Evolutionary conservation across 2,329 filamentous ascomycete genomes (phyloP).

Genomic region (Colletotrichum musae): DNA sequence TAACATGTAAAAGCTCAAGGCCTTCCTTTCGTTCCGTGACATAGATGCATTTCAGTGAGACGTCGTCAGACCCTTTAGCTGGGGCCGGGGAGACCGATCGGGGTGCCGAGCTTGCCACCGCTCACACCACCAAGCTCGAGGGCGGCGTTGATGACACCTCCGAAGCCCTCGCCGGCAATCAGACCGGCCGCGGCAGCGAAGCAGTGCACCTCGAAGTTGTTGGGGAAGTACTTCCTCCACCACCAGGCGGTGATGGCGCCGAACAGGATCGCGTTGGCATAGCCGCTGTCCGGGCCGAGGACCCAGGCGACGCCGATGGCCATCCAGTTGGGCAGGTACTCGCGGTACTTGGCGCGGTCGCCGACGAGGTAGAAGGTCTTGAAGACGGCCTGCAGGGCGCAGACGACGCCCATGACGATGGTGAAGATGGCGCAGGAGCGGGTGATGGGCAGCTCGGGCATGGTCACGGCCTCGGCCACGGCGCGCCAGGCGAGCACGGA

Average conservation of each 20-base stretch:
- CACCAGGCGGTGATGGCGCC: slow-evolving; percentile 66
- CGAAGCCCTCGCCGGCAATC: slow-evolving; percentile 75
- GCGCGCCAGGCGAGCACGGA: slow-evolving; percentile 77
- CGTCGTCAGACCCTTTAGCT: too few species aligned
- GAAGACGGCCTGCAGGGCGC: slow-evolving; percentile 65
- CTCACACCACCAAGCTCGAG: slow-evolving; percentile 52
- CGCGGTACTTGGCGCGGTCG: slow-evolving; percentile 65
- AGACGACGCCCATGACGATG: slow-evolving; percentile 67
- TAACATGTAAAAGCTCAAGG: too few species aligned
- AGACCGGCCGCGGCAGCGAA: slow-evolving; percentile 73
- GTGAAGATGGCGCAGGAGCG: slow-evolving; percentile 68
- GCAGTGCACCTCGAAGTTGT: slow-evolving; percentile 68
- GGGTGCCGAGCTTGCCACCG: slow-evolving; percentile 35
- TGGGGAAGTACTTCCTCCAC: slow-evolving; percentile 68
- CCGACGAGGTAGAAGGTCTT: slow-evolving; percentile 69
- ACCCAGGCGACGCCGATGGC: slow-evolving; percentile 72
- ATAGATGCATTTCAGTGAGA: too few species aligned
- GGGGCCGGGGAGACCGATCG: slow-evolving; percentile 45
- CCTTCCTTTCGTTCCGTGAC: too few species aligned
- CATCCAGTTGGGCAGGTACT: slow-evolving; percentile 76
- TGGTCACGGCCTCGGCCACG: slow-evolving; percentile 73
- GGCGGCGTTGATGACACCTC: slow-evolving; percentile 71
- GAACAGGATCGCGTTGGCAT: slow-evolving; percentile 71
- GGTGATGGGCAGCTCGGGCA: slow-evolving; percentile 69
- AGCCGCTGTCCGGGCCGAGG: slow-evolving; percentile 66